These are phyloP conservation scores for Furculomyces boomerangus DNA, from an alignment of 371 early-diverging fungal genomes.

Conservation along the genomic window DNA sequence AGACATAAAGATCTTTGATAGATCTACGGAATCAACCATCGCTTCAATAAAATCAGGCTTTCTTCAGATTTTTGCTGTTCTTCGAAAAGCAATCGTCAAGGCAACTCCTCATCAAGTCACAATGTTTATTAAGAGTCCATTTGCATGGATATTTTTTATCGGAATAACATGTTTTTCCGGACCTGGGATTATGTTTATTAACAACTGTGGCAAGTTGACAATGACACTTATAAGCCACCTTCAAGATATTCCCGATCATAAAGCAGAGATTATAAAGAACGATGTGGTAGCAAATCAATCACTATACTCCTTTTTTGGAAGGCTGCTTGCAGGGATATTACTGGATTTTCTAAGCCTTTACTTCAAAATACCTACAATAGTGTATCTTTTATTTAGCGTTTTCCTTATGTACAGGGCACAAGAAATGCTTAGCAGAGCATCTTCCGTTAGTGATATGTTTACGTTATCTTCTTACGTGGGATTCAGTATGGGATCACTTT, in stretches of 20 bases:
- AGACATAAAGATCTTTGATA: neutral
- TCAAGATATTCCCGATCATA: conserved; percentile 6
- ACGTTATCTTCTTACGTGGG: conserved; percentile 16
- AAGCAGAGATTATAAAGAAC: conserved; percentile 19
- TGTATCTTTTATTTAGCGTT: conserved; percentile 10
- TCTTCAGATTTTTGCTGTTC: neutral
- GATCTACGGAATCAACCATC: neutral
- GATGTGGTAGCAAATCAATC: conserved; percentile 22
- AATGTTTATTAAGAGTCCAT: conserved; percentile 6
- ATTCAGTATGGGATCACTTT: conserved; percentile 19
- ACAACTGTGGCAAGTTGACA: conserved; percentile 24
- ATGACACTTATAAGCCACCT: conserved; percentile 7
- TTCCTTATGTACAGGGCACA: conserved; percentile 21
- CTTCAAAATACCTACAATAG: conserved; percentile 15
- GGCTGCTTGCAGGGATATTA: conserved; percentile 14
- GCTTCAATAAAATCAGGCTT: neutral
- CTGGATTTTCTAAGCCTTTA: conserved; percentile 20
- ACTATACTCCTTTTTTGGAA: conserved; percentile 19
- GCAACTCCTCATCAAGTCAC: neutral
- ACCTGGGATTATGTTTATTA: conserved; percentile 21
- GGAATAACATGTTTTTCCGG: conserved; percentile 21
- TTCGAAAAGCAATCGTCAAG: neutral
- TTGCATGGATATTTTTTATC: conserved; percentile 18
- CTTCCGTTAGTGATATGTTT: conserved; percentile 10
- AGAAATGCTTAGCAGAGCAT: conserved; percentile 3